Conservation (phyloP, 352 stramenopile species). For the Globisporangium solare region DNA sequence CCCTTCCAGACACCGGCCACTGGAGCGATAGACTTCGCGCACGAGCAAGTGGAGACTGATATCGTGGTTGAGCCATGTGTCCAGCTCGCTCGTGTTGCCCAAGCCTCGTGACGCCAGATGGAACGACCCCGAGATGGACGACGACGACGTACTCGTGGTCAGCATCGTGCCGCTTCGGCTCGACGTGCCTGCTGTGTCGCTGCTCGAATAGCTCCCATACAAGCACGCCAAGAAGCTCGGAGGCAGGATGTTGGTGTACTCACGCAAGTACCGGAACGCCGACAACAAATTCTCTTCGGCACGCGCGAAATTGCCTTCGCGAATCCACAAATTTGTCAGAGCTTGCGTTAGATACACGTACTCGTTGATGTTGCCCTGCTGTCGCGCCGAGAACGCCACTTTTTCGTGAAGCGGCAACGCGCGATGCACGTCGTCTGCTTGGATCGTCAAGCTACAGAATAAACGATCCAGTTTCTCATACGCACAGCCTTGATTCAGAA, state of each 20-base stretch:
- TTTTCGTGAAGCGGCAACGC: constrained; percentile 78
- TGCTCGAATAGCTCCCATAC: constrained; percentile 47
- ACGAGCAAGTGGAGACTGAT: constrained; percentile 81
- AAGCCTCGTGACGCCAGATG: constrained; percentile 42
- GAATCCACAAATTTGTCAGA: constrained; percentile 75
- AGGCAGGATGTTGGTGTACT: constrained; percentile 63
- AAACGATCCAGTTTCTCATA: constrained; percentile 78
- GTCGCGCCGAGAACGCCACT: constrained; percentile 56
- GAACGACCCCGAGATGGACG: constrained; percentile 52
- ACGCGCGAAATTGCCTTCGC: constrained; percentile 68
- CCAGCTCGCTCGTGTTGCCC: constrained; percentile 65
- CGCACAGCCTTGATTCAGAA: constrained; percentile 64
- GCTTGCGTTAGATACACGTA: constrained; percentile 83
- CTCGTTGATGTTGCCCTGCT: constrained; percentile 80
- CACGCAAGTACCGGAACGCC: constrained; percentile 59
- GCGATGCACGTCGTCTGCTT: constrained; percentile 72
- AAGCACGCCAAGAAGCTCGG: constrained; percentile 55
- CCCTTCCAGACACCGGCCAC: constrained; percentile 70
- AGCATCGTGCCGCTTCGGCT: constrained; percentile 68
- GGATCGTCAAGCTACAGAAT: constrained; percentile 65
- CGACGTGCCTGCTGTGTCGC: constrained; percentile 33
- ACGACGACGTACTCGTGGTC: constrained; percentile 60
- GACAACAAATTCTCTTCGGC: constrained; percentile 65
- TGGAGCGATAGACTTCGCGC: constrained; percentile 74
- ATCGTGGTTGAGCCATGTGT: constrained; percentile 79